phyloP scores from a whole-genome alignment of 805 yeast genomes.

The Grigorovia transvaalensis region DNA sequence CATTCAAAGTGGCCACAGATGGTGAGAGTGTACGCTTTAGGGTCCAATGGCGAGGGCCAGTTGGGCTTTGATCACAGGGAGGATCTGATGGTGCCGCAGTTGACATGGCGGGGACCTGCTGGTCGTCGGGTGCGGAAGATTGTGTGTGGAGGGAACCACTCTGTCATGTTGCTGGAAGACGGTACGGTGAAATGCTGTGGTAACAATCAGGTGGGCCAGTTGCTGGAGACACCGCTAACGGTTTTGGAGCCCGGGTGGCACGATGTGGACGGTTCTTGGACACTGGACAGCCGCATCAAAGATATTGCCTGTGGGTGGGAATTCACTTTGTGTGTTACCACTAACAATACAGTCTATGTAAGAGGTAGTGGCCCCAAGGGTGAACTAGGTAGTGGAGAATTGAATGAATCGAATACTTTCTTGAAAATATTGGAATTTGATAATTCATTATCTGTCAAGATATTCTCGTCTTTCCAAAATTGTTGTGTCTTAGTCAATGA shows the following conservation, averaged over 20 bases:
- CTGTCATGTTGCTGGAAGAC: slow-evolving; percentile 43
- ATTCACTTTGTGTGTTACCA: slow-evolving; percentile 43
- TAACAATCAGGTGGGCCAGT: slow-evolving; percentile 45
- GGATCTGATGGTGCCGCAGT: slow-evolving; percentile 34
- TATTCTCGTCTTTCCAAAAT: slow-evolving; percentile 31
- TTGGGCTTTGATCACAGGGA: slow-evolving; percentile 49
- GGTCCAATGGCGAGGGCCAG: slow-evolving; percentile 78
- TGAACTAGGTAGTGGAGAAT: slow-evolving; percentile 51
- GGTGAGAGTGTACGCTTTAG: slow-evolving; percentile 40
- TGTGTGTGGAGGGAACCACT: slow-evolving; percentile 82
- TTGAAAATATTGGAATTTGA: slow-evolving; percentile 8
- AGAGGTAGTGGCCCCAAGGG: slow-evolving; percentile 65
- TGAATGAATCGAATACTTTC: slow-evolving; percentile 3
- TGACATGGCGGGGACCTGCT: slow-evolving; percentile 2
- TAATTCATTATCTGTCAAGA: slow-evolving; percentile 3
- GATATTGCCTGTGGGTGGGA: slow-evolving; percentile 74
- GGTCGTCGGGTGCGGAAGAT: slow-evolving; percentile 32
- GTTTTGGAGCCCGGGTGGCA: neutral
- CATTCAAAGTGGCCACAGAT: neutral
- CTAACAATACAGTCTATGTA: slow-evolving; percentile 33
- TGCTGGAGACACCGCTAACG: slow-evolving; percentile 1
- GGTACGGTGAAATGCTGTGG: slow-evolving; percentile 56
- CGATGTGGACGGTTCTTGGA: neutral
- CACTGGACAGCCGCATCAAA: slow-evolving; percentile 27
- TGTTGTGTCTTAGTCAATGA: slow-evolving; percentile 57